Evolutionary conservation across 768 basidiomycete genomes (phyloP).

Genomic region (Panellus pusillus): DNA sequence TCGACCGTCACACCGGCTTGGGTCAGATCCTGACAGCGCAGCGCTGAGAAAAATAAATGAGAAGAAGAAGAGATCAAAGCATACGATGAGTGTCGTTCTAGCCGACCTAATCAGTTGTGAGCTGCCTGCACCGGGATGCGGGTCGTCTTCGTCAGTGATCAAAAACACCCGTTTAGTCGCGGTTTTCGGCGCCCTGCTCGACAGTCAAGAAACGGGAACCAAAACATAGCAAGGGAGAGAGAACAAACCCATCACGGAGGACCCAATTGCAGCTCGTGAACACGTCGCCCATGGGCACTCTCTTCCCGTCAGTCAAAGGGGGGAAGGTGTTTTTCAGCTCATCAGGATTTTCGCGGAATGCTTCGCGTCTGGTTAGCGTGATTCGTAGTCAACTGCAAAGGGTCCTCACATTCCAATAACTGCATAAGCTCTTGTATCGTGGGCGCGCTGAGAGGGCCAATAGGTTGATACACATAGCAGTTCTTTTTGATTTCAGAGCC

Average conservation of each 20-base stretch:
- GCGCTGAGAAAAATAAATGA: slow-evolving; percentile 2
- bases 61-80: slow-evolving; percentile 22
- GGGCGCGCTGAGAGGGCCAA: slow-evolving; percentile 75
- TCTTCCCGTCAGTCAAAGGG: slow-evolving; percentile 50
- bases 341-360: slow-evolving; percentile 61
- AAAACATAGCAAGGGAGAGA: background rate
- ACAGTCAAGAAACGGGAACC: background rate
- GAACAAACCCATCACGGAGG: slow-evolving; percentile 77
- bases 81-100: slow-evolving; percentile 66
- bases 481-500: slow-evolving; percentile 67
- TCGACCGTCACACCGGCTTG: slow-evolving; percentile 79
- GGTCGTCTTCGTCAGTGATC: slow-evolving; percentile 88
- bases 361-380: slow-evolving; percentile 38
- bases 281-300: slow-evolving; percentile 82
- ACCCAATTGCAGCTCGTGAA: slow-evolving; percentile 91
- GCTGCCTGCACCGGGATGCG: slow-evolving; percentile 56
- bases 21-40: slow-evolving; percentile 64
- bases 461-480: slow-evolving; percentile 72
- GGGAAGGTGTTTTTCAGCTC: slow-evolving; percentile 62
- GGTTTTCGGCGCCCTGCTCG: slow-evolving; percentile 72
- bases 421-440: slow-evolving; percentile 78
- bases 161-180: slow-evolving; percentile 92
- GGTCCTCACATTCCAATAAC: slow-evolving; percentile 69
- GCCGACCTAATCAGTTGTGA: slow-evolving; percentile 67
- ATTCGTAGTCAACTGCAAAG: background rate